Evolutionary conservation across 306 rosid genomes (phyloP).

Genomic region (Potentilla sterilis): DNA sequence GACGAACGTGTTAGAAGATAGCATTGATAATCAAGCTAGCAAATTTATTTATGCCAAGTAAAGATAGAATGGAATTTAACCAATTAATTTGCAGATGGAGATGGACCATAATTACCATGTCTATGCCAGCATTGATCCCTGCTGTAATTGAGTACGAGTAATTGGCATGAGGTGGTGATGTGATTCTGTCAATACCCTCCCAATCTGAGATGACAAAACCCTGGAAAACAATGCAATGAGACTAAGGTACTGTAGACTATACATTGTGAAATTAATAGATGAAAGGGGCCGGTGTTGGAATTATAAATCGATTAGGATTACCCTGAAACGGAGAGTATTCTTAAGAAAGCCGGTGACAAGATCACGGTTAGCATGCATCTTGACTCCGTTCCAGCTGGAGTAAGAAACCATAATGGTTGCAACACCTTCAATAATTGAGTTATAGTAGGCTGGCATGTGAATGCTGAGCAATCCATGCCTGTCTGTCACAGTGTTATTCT

Average conservation of each 20-base stretch:
- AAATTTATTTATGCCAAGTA: no score
- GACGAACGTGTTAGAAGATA: not conserved
- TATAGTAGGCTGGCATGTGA: constrained; percentile 40
- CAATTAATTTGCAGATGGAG: not conserved
- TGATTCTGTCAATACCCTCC: constrained; percentile 41
- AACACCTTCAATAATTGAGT: constrained; percentile 36
- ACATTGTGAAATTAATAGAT: not conserved
- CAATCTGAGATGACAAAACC: constrained; percentile 46
- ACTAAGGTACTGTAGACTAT: not conserved
- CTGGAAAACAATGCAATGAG: constrained; percentile 17
- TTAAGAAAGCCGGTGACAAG: constrained; percentile 37
- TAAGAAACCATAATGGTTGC: constrained; percentile 41
- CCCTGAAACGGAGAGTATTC: constrained; percentile 39
- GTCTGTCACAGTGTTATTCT: constrained; percentile 27
- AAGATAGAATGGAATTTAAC: not conserved
- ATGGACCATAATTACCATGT: constrained; percentile 30
- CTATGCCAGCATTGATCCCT: constrained; percentile 38
- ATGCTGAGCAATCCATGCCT: constrained; percentile 35
- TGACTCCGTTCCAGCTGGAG: constrained; percentile 45
- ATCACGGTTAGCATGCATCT: constrained; percentile 40
- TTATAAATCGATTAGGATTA: not conserved
- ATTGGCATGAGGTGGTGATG: constrained; percentile 35
- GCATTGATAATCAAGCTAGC: not conserved
- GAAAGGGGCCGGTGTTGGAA: not conserved
- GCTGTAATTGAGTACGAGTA: constrained; percentile 33